Evolutionary conservation across 805 yeast species (phyloP).

Genomic region (Saccharomycopsis sp.): DNA sequence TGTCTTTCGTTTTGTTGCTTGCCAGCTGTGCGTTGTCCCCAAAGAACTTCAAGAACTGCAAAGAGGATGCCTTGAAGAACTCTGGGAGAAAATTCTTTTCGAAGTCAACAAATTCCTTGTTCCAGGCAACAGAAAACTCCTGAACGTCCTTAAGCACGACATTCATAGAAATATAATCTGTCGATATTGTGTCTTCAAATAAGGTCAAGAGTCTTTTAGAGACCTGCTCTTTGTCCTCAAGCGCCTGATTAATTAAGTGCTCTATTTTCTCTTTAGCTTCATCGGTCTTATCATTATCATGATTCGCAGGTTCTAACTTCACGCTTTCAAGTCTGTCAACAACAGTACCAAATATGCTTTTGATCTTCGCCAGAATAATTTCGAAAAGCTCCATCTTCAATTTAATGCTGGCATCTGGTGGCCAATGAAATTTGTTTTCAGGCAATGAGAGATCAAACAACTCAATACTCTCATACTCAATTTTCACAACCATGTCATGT

Average conservation of each 20-base stretch:
- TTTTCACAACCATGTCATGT: constrained; percentile 65
- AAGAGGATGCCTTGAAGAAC: constrained; percentile 68
- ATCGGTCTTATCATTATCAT: constrained; percentile 60
- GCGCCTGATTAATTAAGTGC: constrained; percentile 46
- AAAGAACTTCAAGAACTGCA: constrained; percentile 19
- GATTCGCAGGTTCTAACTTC: constrained; percentile 55
- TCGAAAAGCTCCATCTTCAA: constrained; percentile 57
- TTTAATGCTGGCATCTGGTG: constrained; percentile 57
- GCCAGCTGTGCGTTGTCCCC: constrained; percentile 1
- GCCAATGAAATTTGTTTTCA: constrained; percentile 58
- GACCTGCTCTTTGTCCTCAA: constrained; percentile 41
- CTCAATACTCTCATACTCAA: constrained; percentile 70
- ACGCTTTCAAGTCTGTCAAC: constrained; percentile 64
- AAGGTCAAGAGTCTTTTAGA: constrained; percentile 38
- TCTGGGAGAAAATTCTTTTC: constrained; percentile 80
- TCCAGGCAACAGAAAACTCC: constrained; percentile 81
- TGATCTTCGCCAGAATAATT: constrained; percentile 43
- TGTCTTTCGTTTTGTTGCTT: too few relatives aligned
- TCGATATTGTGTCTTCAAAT: constrained; percentile 47
- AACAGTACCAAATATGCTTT: constrained; percentile 67
- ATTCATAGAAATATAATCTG: constrained; percentile 65
- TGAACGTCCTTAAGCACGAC: constrained; percentile 64
- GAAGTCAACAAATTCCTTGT: constrained; percentile 68
- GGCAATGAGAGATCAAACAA: constrained; percentile 78
- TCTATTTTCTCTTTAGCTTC: constrained; percentile 55